Evolutionary conservation across 352 stramenopile species (phyloP).

Genomic region (Peronospora farinosa): DNA sequence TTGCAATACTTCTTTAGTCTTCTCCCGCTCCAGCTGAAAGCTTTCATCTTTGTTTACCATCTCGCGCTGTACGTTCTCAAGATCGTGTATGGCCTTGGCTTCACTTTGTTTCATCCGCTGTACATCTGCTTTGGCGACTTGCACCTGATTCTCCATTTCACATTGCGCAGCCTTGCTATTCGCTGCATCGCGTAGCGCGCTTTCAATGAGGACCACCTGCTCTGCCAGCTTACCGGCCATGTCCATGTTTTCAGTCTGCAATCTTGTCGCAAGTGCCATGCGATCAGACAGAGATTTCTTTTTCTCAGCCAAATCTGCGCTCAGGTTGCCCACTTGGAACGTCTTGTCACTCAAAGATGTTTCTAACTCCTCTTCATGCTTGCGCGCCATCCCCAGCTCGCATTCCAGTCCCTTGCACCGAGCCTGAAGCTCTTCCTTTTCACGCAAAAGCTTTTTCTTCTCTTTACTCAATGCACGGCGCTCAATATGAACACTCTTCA

Average conservation of each 20-base stretch:
- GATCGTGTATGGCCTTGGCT: constrained; percentile 19
- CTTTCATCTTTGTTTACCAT: constrained; percentile 22
- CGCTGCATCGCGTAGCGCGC: constrained; percentile 50
- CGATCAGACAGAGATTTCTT: constrained; percentile 82
- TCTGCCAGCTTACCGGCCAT: constrained; percentile 77
- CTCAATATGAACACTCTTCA: constrained; percentile 47
- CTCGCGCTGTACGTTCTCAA: constrained; percentile 57
- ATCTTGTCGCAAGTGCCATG: constrained; percentile 67
- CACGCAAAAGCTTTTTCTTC: constrained; percentile 29
- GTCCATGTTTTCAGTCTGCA: constrained; percentile 83
- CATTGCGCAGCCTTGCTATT: constrained; percentile 37
- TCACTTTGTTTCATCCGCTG: constrained; percentile 35
- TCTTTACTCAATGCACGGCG: constrained; percentile 20
- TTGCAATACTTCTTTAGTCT: constrained; percentile 30
- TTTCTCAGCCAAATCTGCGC: constrained; percentile 66
- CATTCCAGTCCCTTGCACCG: constrained; percentile 30
- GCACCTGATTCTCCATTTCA: constrained; percentile 51
- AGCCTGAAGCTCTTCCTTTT: constrained; percentile 26
- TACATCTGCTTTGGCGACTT: constrained; percentile 48
- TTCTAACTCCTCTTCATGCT: constrained; percentile 44
- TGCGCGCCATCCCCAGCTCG: constrained; percentile 33
- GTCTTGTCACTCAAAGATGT: constrained; percentile 45
- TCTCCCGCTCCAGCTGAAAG: constrained; percentile 31
- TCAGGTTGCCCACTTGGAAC: constrained; percentile 54
- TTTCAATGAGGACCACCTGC: constrained; percentile 68